Evolutionary conservation across 1,139 yeast species (phyloP).

Genomic region (Zygosaccharomyces pseudobailii): DNA sequence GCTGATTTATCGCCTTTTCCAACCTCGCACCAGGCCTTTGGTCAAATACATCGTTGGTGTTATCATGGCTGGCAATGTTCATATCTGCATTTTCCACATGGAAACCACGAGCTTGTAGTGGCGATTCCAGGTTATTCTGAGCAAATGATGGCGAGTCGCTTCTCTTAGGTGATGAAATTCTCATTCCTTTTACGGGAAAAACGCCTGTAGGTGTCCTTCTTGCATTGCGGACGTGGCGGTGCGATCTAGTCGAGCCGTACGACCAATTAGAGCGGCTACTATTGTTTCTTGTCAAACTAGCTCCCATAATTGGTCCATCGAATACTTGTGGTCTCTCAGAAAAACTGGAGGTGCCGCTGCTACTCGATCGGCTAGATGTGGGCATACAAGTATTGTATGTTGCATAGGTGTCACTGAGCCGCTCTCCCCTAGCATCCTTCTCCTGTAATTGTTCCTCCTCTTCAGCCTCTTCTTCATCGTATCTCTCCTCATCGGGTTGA

Average conservation of each 20-base stretch:
- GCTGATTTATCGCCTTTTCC: constrained; percentile 30
- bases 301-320: not conserved
- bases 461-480: constrained; percentile 15
- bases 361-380: not conserved
- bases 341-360: not conserved
- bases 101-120: not conserved
- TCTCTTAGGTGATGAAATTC: constrained; percentile 40
- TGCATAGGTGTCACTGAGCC: not conserved
- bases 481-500: constrained; percentile 17
- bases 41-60: constrained; percentile 28
- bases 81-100: not conserved
- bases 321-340: not conserved
- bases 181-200: constrained; percentile 77
- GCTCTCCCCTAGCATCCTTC: not conserved
- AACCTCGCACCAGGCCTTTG: constrained; percentile 35
- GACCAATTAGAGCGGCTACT: constrained; percentile 8
- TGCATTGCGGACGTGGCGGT: not conserved
- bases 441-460: constrained; percentile 7
- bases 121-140: not conserved
- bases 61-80: constrained; percentile 23
- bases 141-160: not conserved
- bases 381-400: not conserved
- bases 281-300: constrained; percentile 1
- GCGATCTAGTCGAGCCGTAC: constrained; percentile 7
- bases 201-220: constrained; percentile 65